Base-by-base conservation (phyloP, 495 filamentous ascomycete genomes). In the Ramalina peruviana region DNA sequence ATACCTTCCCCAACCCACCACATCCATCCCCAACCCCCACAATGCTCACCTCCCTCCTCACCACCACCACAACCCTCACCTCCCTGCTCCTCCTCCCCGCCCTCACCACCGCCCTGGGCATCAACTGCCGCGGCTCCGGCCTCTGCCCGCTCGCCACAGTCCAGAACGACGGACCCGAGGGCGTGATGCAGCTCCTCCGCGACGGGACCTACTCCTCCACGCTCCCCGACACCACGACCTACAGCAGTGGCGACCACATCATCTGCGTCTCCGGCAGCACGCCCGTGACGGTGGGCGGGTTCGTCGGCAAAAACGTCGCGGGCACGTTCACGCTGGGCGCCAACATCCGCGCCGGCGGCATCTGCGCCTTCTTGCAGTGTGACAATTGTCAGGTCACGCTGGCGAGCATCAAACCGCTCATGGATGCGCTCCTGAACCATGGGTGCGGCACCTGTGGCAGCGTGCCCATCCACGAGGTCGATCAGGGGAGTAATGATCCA, bases 381-480 rank as follows among this genome's bases (percentile, higher is more conserved):
- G 27, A 33, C 9, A 12, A 33, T 12, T 33, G 27, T 6, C 27
- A 33, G 7, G 27, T 33, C 27, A 6, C 3, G 13, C 36, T 49
- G 12, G 49, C 41, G 20, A 16, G 16, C 1, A 30, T 51, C 13
- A 16, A 41, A 6, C 51, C 54, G 5, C 46, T 56, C 23, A 36
- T 40, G 40, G 55, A 61, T 55, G 50, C 54, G 25, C 11, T 59
- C n/a, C 36, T 55, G 25, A 39, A 53, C 15, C 57, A 59, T 46
- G 54, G 52, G 4, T 59, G 57, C 21, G 33, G 48, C 4, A 57
- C 57, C 40, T 59, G 54, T 44, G 57, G 59, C 16, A 59, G 53
- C 13, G 54, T 59, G 19, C 59, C 59, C 4, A 51, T 59, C 23
- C 57, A 61, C 39, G 52, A 51, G 17, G 57, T 59, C 37, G 57